Base-by-base conservation (phyloP, 495 filamentous ascomycete genomes). In the Neurospora intermedia region DNA sequence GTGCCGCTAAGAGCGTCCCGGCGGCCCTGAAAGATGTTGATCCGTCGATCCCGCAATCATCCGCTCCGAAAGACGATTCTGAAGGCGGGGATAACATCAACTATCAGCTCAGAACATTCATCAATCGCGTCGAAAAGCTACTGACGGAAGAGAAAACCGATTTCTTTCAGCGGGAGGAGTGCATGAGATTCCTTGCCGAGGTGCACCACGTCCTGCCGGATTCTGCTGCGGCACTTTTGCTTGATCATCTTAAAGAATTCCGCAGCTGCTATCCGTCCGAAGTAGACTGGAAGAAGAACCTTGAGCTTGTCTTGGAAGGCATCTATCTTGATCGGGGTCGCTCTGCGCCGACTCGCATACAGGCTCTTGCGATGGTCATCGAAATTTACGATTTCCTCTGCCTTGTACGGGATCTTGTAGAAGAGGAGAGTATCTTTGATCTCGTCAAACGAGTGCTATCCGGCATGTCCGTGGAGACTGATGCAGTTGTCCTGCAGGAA, bases 231-330 rank as follows among this genome's bases (percentile, higher is more conserved):
- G 82, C 84, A 41, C 77, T 88, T 9, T 81, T 92, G 35, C 84
- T 92, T 45, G 84, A 87, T 15, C 84, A 90, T 74, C 89, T 88
- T 73, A 82, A 82, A 40, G 85, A 90, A 73, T 86, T 88, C 71
- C 83, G 88, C 39, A 89, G 89, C 71, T 93, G 91, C 74, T 91
- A 89, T 72, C 93, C 92, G 35, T 92, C 90, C 6, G 89, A 89
- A 77, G 79, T 82, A 16, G 79, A 87, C 10, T 97, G 93, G 91
- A 83, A 90, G 41, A 81, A 82, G 6, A 90, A 92, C 74, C 87
- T 90, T 35, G 85, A 81, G 35, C 82, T 85, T 9, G 82, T 96
- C 2, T 82, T 94, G 69, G 83, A 88, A 38, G 84, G 87, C 13
- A 91, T 97, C 75, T 88, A 94, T 70, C 87, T 85, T 43, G 86